Conservation (phyloP, 495 filamentous ascomycete species). For the Annulohypoxylon nitens region DNA sequence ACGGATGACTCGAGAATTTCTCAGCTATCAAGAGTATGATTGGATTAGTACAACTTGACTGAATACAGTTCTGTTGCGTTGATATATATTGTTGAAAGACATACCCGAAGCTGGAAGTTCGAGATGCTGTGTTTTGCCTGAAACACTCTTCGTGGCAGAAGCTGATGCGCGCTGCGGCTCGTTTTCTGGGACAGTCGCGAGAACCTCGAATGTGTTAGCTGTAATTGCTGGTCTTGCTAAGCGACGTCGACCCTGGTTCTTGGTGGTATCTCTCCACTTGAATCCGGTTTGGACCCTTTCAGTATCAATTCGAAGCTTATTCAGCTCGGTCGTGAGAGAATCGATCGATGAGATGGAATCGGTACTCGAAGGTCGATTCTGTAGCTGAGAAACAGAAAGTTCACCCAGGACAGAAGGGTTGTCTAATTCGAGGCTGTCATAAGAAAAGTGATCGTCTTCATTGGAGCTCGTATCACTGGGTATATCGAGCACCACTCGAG, state of each 20-base stretch:
- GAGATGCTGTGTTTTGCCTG: slow-evolving; percentile 29
- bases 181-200: slow-evolving; percentile 46
- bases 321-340: slow-evolving; percentile 47
- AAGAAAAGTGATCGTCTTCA: slow-evolving; percentile 31
- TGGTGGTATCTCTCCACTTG: slow-evolving; percentile 24
- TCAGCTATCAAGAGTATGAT: slow-evolving; percentile 27
- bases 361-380: slow-evolving; percentile 45
- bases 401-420: slow-evolving; percentile 47
- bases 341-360: slow-evolving; percentile 45
- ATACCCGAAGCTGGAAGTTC: slow-evolving; percentile 47
- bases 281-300: slow-evolving; percentile 9
- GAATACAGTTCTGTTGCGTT: neutral
- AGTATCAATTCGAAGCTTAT: slow-evolving; percentile 49
- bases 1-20: slow-evolving; percentile 43
- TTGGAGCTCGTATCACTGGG: slow-evolving; percentile 40
- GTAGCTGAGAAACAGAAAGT: slow-evolving; percentile 51
- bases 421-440: slow-evolving; percentile 42
- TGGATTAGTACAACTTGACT: slow-evolving; percentile 13
- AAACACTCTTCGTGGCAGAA: slow-evolving; percentile 21
- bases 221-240: slow-evolving; percentile 46
- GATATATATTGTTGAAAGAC: neutral
- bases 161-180: slow-evolving; percentile 29
- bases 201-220: slow-evolving; percentile 48
- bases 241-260: slow-evolving; percentile 42
- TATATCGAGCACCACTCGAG: slow-evolving; percentile 43